Evolutionary conservation across 2,329 filamentous ascomycete genomes (phyloP).

Genomic region (Fusarium xyrophilum): DNA sequence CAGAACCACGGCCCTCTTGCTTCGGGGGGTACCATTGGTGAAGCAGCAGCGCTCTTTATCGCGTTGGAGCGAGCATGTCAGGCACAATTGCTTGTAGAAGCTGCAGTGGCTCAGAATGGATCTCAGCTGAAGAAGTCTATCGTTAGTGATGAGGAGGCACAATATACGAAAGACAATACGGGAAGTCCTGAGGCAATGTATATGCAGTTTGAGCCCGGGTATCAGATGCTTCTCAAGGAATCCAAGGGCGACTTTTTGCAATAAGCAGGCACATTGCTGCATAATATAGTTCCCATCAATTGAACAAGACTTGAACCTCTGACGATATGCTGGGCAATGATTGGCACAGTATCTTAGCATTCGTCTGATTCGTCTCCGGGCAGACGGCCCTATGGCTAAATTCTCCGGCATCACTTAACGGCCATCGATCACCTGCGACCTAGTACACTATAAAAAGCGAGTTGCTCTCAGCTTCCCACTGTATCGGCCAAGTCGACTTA

Average conservation of each 20-base stretch:
- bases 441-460: neutral
- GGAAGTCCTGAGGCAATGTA: conserved; percentile 39
- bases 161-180: conserved; percentile 42
- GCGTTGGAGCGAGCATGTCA: conserved; percentile 72
- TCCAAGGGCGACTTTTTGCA: conserved; percentile 30
- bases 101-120: conserved; percentile 52
- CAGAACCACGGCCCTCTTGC: conserved; percentile 75
- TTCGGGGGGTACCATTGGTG: conserved; percentile 71
- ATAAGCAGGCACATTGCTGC: neutral
- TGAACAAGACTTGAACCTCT: neutral
- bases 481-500: neutral
- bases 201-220: conserved; percentile 39
- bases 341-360: neutral
- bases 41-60: conserved; percentile 73
- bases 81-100: conserved; percentile 71
- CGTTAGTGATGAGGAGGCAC: conserved; percentile 52
- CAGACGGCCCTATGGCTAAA: conserved; percentile 1
- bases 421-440: neutral
- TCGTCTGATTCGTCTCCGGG: neutral
- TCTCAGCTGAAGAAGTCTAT: conserved; percentile 44
- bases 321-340: neutral
- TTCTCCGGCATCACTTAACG: neutral
- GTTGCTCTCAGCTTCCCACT: neutral
- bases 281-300: neutral
- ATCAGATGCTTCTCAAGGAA: conserved; percentile 24